phyloP scores from a whole-genome alignment of 306 rosid species.

The cucumber (Cucumis sativus) region DNA sequence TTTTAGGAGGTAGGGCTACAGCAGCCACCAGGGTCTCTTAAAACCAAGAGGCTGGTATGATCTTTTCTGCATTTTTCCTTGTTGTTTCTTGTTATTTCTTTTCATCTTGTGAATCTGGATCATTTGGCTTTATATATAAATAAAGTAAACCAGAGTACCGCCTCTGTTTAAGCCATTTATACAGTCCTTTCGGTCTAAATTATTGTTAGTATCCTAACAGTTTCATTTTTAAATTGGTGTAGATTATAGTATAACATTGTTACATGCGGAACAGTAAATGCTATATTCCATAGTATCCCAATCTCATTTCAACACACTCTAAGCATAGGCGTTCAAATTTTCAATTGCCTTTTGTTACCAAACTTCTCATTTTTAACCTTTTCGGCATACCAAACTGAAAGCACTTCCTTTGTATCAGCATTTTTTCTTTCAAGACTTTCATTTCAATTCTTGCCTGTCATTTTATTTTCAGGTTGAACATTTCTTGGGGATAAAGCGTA shows the following conservation, averaged over 20 bases:
- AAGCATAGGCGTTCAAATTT: background rate
- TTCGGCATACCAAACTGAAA: background rate
- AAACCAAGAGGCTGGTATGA: no score
- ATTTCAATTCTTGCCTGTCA: background rate
- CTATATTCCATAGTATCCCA: background rate
- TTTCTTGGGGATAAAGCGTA: conserved; percentile 86
- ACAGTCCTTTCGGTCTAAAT: no score
- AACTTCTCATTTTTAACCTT: background rate
- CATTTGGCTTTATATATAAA: no score
- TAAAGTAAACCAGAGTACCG: no score
- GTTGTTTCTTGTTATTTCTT: no score
- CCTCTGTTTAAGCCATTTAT: no score
- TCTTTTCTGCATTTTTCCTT: no score
- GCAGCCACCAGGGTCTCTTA: no score
- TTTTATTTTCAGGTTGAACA: conserved; percentile 63
- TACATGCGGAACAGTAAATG: background rate
- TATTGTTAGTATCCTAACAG: no score
- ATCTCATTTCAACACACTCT: background rate
- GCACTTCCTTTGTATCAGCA: background rate
- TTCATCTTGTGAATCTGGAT: no score
- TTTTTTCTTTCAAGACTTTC: background rate
- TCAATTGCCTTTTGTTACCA: background rate
- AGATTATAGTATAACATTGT: background rate
- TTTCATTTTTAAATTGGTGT: background rate
- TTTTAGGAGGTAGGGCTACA: no score